Evolutionary conservation across 164 flowering plant species (phyloP).

Genomic region (Nymphaea thermarum): DNA sequence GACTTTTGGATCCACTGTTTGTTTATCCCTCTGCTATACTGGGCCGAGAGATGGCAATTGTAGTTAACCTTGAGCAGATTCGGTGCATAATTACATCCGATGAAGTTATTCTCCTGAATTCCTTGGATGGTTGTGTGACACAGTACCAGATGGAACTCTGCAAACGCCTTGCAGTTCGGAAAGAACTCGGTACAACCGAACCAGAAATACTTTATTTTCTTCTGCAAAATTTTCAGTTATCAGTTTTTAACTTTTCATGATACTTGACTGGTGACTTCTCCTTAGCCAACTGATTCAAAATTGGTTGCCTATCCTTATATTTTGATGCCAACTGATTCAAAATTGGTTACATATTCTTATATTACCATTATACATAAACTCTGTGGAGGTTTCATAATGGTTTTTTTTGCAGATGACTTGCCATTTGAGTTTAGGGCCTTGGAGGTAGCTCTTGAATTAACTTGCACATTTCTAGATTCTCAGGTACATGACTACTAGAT

Average conservation of each 20-base stretch:
- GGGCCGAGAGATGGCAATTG: constrained; percentile 92
- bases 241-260: no score
- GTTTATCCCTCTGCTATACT: constrained; percentile 82
- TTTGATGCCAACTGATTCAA: not conserved
- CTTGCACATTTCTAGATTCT: constrained; percentile 80
- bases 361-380: not conserved
- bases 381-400: not conserved
- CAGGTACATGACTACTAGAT: constrained; percentile 39
- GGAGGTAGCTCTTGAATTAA: constrained; percentile 90
- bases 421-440: constrained; percentile 93
- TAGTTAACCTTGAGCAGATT: constrained; percentile 82
- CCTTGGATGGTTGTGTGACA: constrained; percentile 64
- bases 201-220: not conserved
- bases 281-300: not conserved
- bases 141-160: constrained; percentile 70
- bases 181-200: constrained; percentile 35
- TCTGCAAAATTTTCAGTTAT: not conserved
- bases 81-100: constrained; percentile 92
- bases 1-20: constrained; percentile 91
- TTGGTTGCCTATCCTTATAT: not conserved
- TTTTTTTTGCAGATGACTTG: constrained; percentile 56
- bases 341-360: not conserved
- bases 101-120: constrained; percentile 85
- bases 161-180: constrained; percentile 57
- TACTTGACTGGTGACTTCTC: not conserved